Evolutionary conservation across 2,329 filamentous ascomycete genomes (phyloP), one percentile per base, ranked within the genome.

Genomic region (Corynespora cassiicola): DNA sequence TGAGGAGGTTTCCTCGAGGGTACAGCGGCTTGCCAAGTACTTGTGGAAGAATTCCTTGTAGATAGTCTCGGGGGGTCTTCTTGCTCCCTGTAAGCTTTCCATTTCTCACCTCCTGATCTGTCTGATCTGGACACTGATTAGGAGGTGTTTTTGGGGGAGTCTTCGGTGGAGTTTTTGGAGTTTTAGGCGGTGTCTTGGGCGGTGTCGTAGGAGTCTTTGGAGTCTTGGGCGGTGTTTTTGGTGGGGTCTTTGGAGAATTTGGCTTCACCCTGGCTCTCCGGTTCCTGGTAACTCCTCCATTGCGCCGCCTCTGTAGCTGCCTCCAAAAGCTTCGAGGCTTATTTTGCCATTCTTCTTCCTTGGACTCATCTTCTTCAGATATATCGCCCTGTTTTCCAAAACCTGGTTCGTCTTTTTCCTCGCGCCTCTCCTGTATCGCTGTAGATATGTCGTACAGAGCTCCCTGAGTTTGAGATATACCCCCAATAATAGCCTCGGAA

Each of bases 171-270:
- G n/a, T 27, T 27, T 12, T n/a, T 27, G 7, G n/a, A 12, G n/a
- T 7, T n/a, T 6, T 11, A 11, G 25, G 25, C n/a, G n/a, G 25
- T 7, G 25, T 15, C n/a, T 15, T 27, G n/a, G 16, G 25, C n/a
- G n/a, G 25, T 7, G 7, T 27, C n/a, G n/a, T 27, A 7, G 25
- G 25, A 27, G 25, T 27, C 25, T 27, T 27, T 6, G 25, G 25
- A 8, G 7, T 27, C 25, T 27, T 27, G 25, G 25, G 25, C n/a
- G 7, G 25, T 7, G 25, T 27, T n/a, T 27, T 27, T 11, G 25
- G 25, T 27, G 25, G 25, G 7, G 25, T 27, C n/a, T 27, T 27
- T 11, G 7, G 25, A 8, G 7, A 12, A 11, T 12, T 27, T 15
- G 25, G 7, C 25, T 15, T 27, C 25, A 15, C 16, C 25, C n/a